phyloP scores from a whole-genome alignment of 2,329 filamentous ascomycete species.

The Septoria linicola region DNA sequence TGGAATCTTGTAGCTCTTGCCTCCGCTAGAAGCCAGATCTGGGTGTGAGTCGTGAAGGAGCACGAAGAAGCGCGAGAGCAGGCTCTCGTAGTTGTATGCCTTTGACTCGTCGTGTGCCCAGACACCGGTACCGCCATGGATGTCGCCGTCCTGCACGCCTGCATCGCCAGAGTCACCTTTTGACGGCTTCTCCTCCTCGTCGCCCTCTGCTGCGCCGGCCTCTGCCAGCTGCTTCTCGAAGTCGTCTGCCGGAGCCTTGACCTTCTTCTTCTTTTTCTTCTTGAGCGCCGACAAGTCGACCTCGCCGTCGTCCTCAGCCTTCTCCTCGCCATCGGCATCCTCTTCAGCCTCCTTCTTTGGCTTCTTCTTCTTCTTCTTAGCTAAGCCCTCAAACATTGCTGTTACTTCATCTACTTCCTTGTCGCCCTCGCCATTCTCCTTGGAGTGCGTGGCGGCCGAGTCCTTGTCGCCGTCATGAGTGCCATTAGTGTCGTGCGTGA shows the following conservation, averaged over 20 bases:
- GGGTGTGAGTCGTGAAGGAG: constrained; percentile 95
- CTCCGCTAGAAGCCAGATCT: constrained; percentile 72
- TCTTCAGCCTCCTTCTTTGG: constrained; percentile 48
- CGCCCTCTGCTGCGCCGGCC: constrained; percentile 56
- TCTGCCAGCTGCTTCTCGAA: constrained; percentile 67
- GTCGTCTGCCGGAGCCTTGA: constrained; percentile 62
- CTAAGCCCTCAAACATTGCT: constrained; percentile 40
- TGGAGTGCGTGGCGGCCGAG: constrained; percentile 74
- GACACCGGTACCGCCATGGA: constrained; percentile 84
- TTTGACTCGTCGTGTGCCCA: constrained; percentile 80
- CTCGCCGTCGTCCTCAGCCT: constrained; percentile 56
- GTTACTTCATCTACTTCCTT: constrained; percentile 38
- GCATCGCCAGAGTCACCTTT: constrained; percentile 42
- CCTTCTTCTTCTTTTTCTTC: constrained; percentile 82
- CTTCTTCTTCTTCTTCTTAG: constrained; percentile 71
- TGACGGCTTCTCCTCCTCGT: constrained; percentile 52
- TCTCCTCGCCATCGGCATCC: constrained; percentile 40
- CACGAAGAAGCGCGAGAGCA: constrained; percentile 90
- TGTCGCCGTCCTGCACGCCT: constrained; percentile 66
- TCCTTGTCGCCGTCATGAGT: constrained; percentile 68
- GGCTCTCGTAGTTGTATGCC: constrained; percentile 77
- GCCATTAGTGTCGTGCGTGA: constrained; percentile 68
- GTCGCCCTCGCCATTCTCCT: constrained; percentile 30
- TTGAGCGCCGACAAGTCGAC: constrained; percentile 69
- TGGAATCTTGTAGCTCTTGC: constrained; percentile 98